phyloP scores from a whole-genome alignment of 495 filamentous ascomycete species.

The Cenococcum geophilum region DNA sequence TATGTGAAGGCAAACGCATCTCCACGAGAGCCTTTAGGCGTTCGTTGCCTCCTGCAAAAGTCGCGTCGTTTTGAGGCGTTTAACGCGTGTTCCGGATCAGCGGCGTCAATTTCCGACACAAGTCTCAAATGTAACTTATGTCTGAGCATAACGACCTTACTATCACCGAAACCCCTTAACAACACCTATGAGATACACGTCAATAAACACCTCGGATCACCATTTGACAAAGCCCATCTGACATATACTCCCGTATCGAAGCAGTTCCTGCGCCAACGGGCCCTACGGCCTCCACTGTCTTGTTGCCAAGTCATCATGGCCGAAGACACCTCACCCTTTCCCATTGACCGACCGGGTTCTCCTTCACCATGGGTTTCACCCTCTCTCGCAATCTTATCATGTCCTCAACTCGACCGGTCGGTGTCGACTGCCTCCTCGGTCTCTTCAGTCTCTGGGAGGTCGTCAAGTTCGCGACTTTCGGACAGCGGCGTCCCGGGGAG shows the following conservation, averaged over 20 bases:
- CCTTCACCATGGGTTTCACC: constrained; percentile 64
- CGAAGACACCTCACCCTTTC: constrained; percentile 13
- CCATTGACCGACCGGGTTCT: constrained; percentile 41
- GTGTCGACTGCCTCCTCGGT: constrained; percentile 70
- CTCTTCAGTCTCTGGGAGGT: constrained; percentile 57
- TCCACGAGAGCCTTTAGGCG: neutral
- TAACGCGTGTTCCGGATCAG: neutral
- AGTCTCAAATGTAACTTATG: too few species aligned
- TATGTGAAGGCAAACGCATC: neutral
- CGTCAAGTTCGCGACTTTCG: constrained; percentile 48
- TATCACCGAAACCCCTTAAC: neutral
- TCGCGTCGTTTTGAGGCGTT: neutral
- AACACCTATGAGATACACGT: neutral
- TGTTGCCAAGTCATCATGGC: constrained; percentile 8
- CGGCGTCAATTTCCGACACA: neutral
- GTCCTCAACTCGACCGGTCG: constrained; percentile 61
- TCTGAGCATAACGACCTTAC: neutral
- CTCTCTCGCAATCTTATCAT: constrained; percentile 57
- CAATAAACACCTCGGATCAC: neutral
- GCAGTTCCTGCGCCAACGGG: neutral
- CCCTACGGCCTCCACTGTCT: neutral
- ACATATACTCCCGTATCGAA: neutral
- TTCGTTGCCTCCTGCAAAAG: neutral
- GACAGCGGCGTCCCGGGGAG: constrained; percentile 49
- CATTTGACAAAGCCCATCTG: neutral